phyloP scores from a whole-genome alignment of 176 grass and related monocot genomes.

The Eremochloa ophiuroides region DNA sequence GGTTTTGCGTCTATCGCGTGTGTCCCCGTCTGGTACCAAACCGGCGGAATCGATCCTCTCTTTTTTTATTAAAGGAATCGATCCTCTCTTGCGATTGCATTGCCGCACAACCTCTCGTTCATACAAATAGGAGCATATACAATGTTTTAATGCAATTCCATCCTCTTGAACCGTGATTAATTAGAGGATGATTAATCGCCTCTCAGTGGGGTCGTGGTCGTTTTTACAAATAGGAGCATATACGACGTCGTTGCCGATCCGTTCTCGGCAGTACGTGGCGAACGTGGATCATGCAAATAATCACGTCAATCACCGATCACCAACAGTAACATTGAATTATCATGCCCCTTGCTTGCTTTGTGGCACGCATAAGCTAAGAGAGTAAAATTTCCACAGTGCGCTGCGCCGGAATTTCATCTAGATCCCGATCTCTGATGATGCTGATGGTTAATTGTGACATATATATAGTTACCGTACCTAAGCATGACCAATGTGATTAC shows the following conservation, averaged over 20 bases:
- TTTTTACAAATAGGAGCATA: no score
- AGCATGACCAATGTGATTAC: neutral
- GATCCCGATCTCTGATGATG: no score
- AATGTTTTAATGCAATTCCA: no score
- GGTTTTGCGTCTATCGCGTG: neutral
- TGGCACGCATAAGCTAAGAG: neutral
- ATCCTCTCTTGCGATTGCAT: neutral
- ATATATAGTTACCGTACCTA: no score
- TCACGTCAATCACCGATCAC: neutral
- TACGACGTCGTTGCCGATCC: no score
- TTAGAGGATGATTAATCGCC: no score
- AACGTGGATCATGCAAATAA: neutral
- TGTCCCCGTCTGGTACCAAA: conserved; percentile 26
- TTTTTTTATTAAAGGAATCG: no score
- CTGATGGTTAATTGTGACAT: neutral
- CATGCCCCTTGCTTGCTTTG: rapidly evolving
- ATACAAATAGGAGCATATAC: conserved; percentile 6
- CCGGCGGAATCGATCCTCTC: neutral
- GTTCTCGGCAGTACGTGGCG: no score
- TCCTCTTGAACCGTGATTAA: no score
- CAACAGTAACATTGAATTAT: conserved; percentile 12
- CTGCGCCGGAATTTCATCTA: no score
- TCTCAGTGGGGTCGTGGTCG: no score
- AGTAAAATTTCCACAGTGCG: neutral
- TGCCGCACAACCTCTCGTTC: neutral